Percentiles rank a stretch among this genome's conserved stretches.
phyloP scores from a whole-genome alignment of 306 rosid genomes.

The Rosa lucieae region DNA sequence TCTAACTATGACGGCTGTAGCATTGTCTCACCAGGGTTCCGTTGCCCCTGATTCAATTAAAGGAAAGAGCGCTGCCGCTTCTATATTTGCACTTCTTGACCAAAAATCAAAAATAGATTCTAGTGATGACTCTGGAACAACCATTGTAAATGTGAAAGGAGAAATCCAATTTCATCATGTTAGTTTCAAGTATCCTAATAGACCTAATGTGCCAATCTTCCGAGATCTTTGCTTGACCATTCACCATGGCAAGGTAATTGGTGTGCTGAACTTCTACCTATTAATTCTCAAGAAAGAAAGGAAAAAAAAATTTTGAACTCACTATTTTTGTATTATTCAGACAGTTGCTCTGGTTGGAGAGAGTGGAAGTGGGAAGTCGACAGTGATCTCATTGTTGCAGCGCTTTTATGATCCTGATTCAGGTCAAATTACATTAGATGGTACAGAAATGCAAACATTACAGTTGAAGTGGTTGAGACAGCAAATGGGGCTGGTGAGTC shows the following conservation, averaged over 20 bases:
- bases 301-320: background rate
- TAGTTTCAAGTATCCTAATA: constrained; percentile 41
- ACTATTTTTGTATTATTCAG: constrained; percentile 20
- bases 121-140: constrained; percentile 38
- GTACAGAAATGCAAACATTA: constrained; percentile 45
- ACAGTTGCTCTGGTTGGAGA: constrained; percentile 74
- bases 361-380: constrained; percentile 78
- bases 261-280: background rate
- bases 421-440: constrained; percentile 59
- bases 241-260: constrained; percentile 45
- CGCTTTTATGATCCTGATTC: constrained; percentile 71
- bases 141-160: constrained; percentile 35
- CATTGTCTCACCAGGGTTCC: constrained; percentile 40
- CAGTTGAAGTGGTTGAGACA: constrained; percentile 63
- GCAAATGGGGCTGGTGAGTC: constrained; percentile 72
- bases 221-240: constrained; percentile 39
- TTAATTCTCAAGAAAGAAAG: background rate
- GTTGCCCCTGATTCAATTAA: constrained; percentile 42
- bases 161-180: constrained; percentile 41
- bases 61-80: constrained; percentile 40
- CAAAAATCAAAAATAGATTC: constrained; percentile 38
- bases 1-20: constrained; percentile 38
- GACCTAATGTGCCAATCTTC: constrained; percentile 43
- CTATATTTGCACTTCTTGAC: constrained; percentile 44
- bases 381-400: constrained; percentile 50